Percentiles rank a stretch among this genome's conserved stretches.
phyloP scores from a whole-genome alignment of 2,329 filamentous ascomycete genomes.

The Arthrobotrys sphaeroides region DNA sequence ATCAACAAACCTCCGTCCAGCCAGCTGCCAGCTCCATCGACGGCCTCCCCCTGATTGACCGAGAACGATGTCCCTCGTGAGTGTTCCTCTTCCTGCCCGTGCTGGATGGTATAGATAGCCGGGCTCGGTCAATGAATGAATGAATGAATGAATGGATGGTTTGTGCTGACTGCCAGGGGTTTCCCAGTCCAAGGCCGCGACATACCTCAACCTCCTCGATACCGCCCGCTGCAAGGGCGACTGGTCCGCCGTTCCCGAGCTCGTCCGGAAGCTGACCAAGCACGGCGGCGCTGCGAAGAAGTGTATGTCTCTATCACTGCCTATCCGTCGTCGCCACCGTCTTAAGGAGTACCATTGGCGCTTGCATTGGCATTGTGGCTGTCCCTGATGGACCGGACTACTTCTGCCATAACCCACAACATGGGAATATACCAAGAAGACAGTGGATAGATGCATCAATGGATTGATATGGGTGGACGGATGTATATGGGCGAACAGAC shows the following conservation, averaged over 20 bases:
- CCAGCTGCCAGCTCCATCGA: not conserved
- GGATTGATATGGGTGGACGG: too few species aligned
- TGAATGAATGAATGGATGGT: conserved; percentile 62
- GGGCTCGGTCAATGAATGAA: too few species aligned
- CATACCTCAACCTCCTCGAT: conserved; percentile 85
- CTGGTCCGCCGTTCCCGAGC: conserved; percentile 86
- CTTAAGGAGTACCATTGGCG: too few species aligned
- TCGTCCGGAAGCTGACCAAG: conserved; percentile 91
- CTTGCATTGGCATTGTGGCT: not conserved
- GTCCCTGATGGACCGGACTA: too few species aligned
- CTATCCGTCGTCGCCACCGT: too few species aligned
- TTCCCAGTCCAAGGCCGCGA: conserved; percentile 75
- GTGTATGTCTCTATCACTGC: conserved; percentile 68
- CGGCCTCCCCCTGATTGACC: conserved; percentile 5
- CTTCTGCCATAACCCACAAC: too few species aligned
- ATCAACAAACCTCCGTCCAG: not conserved
- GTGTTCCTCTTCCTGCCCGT: not conserved
- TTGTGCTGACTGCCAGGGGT: conserved; percentile 13
- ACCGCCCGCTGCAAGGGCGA: conserved; percentile 85
- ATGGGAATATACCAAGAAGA: too few species aligned
- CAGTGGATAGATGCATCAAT: too few species aligned
- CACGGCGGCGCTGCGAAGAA: conserved; percentile 80
- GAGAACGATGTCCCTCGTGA: conserved; percentile 9
- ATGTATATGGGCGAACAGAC: not conserved
- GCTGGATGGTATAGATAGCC: too few species aligned